Evolutionary conservation across 495 filamentous ascomycete species (phyloP).

Genomic region (Haplographium delicatum): DNA sequence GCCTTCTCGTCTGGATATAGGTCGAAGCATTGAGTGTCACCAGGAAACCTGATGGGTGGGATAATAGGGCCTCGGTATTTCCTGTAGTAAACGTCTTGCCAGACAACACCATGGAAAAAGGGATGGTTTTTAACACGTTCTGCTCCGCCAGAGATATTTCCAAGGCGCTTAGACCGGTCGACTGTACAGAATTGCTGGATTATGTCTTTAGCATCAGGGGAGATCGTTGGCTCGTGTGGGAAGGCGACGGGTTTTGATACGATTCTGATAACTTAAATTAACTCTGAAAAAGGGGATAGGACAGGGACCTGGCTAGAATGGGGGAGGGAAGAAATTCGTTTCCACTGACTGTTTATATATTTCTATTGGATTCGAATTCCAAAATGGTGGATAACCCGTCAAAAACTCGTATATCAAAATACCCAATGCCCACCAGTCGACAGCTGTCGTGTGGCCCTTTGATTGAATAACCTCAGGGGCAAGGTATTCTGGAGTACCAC

Average conservation of each 20-base stretch:
- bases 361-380: constrained; percentile 92
- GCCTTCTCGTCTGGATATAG: constrained; percentile 63
- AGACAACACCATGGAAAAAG: constrained; percentile 79
- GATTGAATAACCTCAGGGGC: constrained; percentile 96
- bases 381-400: constrained; percentile 94
- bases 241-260: constrained; percentile 69
- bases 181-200: constrained; percentile 83
- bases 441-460: constrained; percentile 88
- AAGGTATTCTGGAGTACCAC: constrained; percentile 94
- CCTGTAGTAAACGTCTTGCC: constrained; percentile 74
- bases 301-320: background rate
- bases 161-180: constrained; percentile 79
- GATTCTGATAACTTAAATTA: too few species aligned
- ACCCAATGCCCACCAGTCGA: constrained; percentile 99
- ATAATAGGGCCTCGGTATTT: constrained; percentile 77
- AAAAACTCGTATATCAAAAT: constrained; percentile 96
- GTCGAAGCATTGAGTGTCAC: constrained; percentile 88
- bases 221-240: constrained; percentile 58
- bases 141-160: constrained; percentile 82
- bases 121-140: constrained; percentile 77
- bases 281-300: background rate
- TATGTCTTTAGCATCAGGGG: constrained; percentile 72
- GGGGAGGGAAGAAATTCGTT: background rate
- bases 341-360: constrained; percentile 78
- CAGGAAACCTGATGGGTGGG: constrained; percentile 70